These are phyloP conservation scores for Aspergillus biplanus DNA, from an alignment of 495 filamentous ascomycete genomes.

Conservation along the genomic window DNA sequence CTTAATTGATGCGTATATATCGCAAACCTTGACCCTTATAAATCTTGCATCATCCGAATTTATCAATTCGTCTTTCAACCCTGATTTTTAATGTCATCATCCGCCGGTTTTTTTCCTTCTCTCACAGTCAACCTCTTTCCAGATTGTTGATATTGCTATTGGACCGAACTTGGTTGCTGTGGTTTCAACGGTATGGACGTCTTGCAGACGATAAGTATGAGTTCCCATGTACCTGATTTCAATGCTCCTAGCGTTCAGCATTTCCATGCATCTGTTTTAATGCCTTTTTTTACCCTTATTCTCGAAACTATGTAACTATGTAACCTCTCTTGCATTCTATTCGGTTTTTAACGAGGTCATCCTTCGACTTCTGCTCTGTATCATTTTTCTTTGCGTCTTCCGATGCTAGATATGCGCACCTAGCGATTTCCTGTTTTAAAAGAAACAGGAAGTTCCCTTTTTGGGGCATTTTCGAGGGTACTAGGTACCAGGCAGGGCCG, in stretches of 20 bases:
- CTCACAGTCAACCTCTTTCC: background rate
- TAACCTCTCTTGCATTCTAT: no score
- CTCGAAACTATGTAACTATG: no score
- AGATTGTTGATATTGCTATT: slow-evolving; percentile 4
- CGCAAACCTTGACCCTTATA: background rate
- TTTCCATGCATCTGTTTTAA: slow-evolving; percentile 7
- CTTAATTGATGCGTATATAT: slow-evolving; percentile 1
- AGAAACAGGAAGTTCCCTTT: no score
- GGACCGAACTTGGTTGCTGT: background rate
- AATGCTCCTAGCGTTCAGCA: slow-evolving; percentile 5
- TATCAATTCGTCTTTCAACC: slow-evolving; percentile 4
- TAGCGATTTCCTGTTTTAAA: no score
- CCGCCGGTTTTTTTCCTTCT: background rate
- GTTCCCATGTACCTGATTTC: background rate
- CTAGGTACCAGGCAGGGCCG: no score
- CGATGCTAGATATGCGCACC: no score
- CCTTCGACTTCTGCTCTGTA: no score
- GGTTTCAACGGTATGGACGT: background rate
- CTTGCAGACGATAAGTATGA: background rate
- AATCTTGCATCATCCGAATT: slow-evolving; percentile 3
- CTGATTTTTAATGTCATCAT: slow-evolving; percentile 4
- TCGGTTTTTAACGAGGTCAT: no score
- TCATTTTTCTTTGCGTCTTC: no score
- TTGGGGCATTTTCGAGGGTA: no score
- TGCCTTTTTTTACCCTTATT: background rate